phyloP scores from a whole-genome alignment of 2,329 filamentous ascomycete genomes.

The Neonectria hederae region DNA sequence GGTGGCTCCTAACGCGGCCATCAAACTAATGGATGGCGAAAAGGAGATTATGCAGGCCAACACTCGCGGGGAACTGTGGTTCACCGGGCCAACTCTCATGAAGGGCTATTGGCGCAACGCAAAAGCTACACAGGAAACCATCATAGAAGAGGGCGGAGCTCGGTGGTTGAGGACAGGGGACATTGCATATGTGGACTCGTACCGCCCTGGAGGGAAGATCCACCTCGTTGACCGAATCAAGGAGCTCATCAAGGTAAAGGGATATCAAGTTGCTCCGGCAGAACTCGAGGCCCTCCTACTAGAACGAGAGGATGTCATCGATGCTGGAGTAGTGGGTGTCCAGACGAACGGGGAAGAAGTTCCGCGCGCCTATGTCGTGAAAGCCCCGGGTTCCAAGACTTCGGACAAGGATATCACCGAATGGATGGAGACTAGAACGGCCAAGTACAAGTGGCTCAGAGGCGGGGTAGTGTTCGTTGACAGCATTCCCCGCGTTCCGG shows the following conservation, averaged over 20 bases:
- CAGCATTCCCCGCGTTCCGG: conserved; percentile 74
- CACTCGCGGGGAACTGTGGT: conserved; percentile 75
- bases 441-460: conserved; percentile 72
- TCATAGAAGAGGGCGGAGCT: conserved; percentile 57
- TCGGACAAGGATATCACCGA: conserved; percentile 59
- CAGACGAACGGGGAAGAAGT: conserved; percentile 59
- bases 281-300: conserved; percentile 79
- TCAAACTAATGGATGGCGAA: conserved; percentile 70
- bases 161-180: conserved; percentile 81
- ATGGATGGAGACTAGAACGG: conserved; percentile 71
- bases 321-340: conserved; percentile 71
- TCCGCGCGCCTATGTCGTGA: conserved; percentile 69
- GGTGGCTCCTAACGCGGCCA: conserved; percentile 56
- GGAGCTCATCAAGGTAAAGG: conserved; percentile 72
- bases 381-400: conserved; percentile 49
- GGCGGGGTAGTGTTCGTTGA: conserved; percentile 70
- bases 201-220: conserved; percentile 56
- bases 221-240: conserved; percentile 78
- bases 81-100: conserved; percentile 77
- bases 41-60: conserved; percentile 59
- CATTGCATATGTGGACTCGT: conserved; percentile 71
- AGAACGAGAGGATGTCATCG: conserved; percentile 73
- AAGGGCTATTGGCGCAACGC: conserved; percentile 80
- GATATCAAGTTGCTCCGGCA: conserved; percentile 79
- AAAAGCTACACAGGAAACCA: conserved; percentile 70